Base-by-base conservation (phyloP, 441 rosid species). In the Syzygium syzygioides region DNA sequence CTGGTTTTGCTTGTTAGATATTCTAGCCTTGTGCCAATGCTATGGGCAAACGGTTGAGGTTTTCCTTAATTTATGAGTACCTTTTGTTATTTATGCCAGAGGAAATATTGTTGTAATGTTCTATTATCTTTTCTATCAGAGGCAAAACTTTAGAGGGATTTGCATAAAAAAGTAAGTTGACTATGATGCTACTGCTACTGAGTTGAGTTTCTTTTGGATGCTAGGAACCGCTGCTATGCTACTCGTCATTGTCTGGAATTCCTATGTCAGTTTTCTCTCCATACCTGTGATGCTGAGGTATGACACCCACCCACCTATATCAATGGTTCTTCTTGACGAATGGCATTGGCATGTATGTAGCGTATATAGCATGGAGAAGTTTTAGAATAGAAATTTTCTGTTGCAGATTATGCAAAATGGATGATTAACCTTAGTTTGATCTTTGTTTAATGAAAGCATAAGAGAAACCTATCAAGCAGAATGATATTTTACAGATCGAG, bases 191-290 rank as follows among this genome's bases (percentile, higher is more conserved):
- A 23, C 79, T 32, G 11, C 3, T 41, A 28, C 55, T 41, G 23
- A 62, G 55, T 37, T 15, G 79, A 86, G 80, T 45, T n/a, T 64
- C 50, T 86, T 79, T 76, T 86, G 64, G 32, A 86, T 86, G 87
- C 50, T 53, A 97, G 99, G 99, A 91, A 95, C 99, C 56, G 99
- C 98, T 91, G 97, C 95, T 28, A 96, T 96, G 98, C 94, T 97
- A 76, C 98, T 96, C 88, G 95, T 95, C 91, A 91, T 96, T 92
- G 97, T 95, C 87, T 98, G 99, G 99, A 89, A 90, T 59, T 95
- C 97, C 48, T 90, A 93, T 52, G 91, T 97, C 90, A 89, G 90
- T 89, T 76, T 96, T 93, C 98, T 96, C 91, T 93, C 99, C n/a
- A 92, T 94, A 90, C 87, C 96, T 86, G 66, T 95, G 45, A 89